These are phyloP conservation scores for Rhizopogon vesiculosus DNA, from an alignment of 768 basidiomycete genomes.

Conservation along the genomic window DNA sequence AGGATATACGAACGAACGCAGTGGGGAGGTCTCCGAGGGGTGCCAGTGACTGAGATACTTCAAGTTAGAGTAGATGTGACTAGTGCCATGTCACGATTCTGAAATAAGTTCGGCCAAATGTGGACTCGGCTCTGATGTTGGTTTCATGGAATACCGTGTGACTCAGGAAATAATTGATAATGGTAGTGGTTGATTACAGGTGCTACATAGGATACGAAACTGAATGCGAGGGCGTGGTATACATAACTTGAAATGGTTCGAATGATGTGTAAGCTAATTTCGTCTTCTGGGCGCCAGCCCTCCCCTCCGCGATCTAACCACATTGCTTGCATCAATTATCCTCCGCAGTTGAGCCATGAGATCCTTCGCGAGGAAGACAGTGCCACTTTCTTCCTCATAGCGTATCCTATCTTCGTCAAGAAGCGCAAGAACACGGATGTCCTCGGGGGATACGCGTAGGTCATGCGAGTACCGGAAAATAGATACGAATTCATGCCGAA, in stretches of 20 bases:
- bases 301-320: slow-evolving; percentile 9
- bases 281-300: slow-evolving; percentile 5
- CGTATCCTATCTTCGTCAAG: slow-evolving; percentile 43
- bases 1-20: no score
- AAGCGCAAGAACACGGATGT: slow-evolving; percentile 45
- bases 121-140: no score
- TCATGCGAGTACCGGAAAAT: slow-evolving; percentile 59
- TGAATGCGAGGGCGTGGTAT: neutral
- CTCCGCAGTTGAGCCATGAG: slow-evolving; percentile 23
- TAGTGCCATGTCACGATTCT: no score
- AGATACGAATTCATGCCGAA: slow-evolving; percentile 54
- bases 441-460: slow-evolving; percentile 28
- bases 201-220: neutral
- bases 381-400: slow-evolving; percentile 57
- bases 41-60: no score
- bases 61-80: no score
- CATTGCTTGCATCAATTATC: slow-evolving; percentile 22
- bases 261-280: neutral
- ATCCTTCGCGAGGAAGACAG: slow-evolving; percentile 54
- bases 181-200: no score
- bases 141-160: no score
- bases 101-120: no score
- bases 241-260: neutral
- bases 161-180: no score
- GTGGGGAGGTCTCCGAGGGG: no score